Evolutionary conservation across 2,329 filamentous ascomycete genomes (phyloP), one percentile per base, ranked within the genome.

Genomic region (Nigrospora sphaerica): DNA sequence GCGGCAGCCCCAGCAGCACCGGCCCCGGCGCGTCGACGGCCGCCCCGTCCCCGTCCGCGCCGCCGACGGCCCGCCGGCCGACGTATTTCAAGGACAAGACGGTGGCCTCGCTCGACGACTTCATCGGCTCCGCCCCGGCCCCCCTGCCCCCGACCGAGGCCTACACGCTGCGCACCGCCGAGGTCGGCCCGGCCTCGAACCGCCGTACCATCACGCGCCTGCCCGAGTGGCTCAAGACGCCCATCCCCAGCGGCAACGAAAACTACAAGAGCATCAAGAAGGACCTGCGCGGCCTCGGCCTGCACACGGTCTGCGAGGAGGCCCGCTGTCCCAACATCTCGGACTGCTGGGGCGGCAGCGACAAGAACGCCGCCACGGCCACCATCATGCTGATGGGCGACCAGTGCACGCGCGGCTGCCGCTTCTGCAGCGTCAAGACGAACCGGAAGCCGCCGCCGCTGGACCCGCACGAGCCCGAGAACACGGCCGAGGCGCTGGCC

Each of bases 381-480:
- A 98, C 93, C 12, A 97, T 98, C 67, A 98, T 98, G 93, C 73
- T 98, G 41, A 97, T 97, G 91, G 93, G 93, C 53, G 93, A 98
- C 66, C 97, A 92, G 10, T 98, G 93, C 69, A 98, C 93, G 16
- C 80, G 93, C 49, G 93, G 92, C 16, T 98, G 93, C 69, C 82
- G 93, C 45, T 98, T 98, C 74, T 98, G 93, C 77, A 89, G 85
- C 54, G 93, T 98, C 44, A 97, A 97, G 77, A 98, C 93, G 3
- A 84, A 73, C 48, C 83, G 86, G 38, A 70, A 74, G 1, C 83
- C 89, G 12, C 70, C 84, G 37, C 88, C 93, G 12, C 77, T 98
- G 42, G 93, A 98, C 64, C 87, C 88, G 2, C 92, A 97, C 67
- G 93, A 98, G 70, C 93, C 93, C 1, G 93, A 98, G 74, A 85